These are phyloP conservation scores for Tephrocybe sp. DNA, from an alignment of 768 basidiomycete genomes.

Conservation along the genomic window DNA sequence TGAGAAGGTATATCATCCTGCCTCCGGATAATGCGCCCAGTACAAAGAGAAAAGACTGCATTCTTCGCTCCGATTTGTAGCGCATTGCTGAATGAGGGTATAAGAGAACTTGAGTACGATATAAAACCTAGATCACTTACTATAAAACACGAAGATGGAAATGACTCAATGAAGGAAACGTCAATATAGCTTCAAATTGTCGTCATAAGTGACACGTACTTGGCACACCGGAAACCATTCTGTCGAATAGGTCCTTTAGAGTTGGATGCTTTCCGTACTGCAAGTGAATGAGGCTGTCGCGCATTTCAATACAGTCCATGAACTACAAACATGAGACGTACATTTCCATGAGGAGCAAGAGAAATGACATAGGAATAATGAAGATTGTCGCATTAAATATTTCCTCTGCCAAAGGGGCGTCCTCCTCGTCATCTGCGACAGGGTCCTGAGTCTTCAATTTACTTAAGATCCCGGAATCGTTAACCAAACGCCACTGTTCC, in stretches of 20 bases:
- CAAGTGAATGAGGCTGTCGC: conserved; percentile 63
- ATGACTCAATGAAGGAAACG: conserved; percentile 53
- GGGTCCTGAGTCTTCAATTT: conserved; percentile 20
- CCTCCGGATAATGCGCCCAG: conserved; percentile 56
- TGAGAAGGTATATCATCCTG: conserved; percentile 70
- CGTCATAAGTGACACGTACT: conserved; percentile 43
- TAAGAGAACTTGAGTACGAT: background rate
- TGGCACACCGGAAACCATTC: conserved; percentile 66
- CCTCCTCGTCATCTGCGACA: conserved; percentile 31
- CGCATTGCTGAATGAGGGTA: conserved; percentile 47
- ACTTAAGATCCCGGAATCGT: conserved; percentile 58
- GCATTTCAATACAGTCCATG: background rate
- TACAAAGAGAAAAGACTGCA: conserved; percentile 58
- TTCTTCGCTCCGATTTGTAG: conserved; percentile 51
- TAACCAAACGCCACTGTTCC: conserved; percentile 77
- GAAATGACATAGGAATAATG: conserved; percentile 71
- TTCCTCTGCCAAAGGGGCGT: conserved; percentile 58
- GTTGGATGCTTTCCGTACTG: conserved; percentile 70
- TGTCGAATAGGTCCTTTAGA: conserved; percentile 44
- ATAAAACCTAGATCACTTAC: conserved; percentile 34
- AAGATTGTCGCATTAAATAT: conserved; percentile 62
- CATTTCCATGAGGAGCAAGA: conserved; percentile 85
- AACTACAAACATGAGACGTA: conserved; percentile 34
- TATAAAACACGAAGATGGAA: conserved; percentile 73
- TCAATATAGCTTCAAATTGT: background rate